These are phyloP conservation scores for Aegle marmelos DNA, from an alignment of 345 rosid species.

Conservation along the genomic window DNA sequence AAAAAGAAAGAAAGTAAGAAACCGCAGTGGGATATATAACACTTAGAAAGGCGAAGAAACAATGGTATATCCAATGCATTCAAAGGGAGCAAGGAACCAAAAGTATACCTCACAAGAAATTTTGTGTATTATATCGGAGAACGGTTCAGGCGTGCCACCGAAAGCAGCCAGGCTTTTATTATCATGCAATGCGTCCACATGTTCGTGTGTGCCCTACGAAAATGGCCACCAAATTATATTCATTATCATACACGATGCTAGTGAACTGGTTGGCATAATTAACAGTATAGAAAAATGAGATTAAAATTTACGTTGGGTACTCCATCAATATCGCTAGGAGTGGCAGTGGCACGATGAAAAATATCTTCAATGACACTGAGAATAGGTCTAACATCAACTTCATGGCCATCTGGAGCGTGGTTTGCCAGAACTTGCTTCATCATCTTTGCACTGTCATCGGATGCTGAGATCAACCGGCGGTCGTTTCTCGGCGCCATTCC, in stretches of 20 bases:
- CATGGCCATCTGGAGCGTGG: slow-evolving; percentile 48
- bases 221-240: not conserved
- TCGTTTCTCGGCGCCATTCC: slow-evolving; percentile 10
- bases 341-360: slow-evolving; percentile 20
- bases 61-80: not conserved
- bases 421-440: slow-evolving; percentile 44
- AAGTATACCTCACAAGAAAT: slow-evolving; percentile 45
- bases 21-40: not conserved
- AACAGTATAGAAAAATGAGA: not conserved
- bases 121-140: slow-evolving; percentile 31
- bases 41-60: not conserved
- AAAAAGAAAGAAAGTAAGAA: not conserved
- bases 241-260: not conserved
- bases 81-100: not conserved
- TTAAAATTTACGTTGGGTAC: slow-evolving; percentile 25
- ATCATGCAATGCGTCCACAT: slow-evolving; percentile 17
- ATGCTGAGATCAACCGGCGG: slow-evolving; percentile 23
- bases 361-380: slow-evolving; percentile 34
- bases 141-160: slow-evolving; percentile 30
- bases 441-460: slow-evolving; percentile 33
- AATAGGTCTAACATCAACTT: slow-evolving; percentile 33
- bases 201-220: slow-evolving; percentile 24
- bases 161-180: slow-evolving; percentile 6
- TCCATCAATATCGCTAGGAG: slow-evolving; percentile 24
- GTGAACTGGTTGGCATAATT: not conserved